Percentiles rank a stretch among this genome's conserved stretches.
Conservation (phyloP, 2,329 filamentous ascomycete genomes). For the Aspergillus ochraceus region DNA sequence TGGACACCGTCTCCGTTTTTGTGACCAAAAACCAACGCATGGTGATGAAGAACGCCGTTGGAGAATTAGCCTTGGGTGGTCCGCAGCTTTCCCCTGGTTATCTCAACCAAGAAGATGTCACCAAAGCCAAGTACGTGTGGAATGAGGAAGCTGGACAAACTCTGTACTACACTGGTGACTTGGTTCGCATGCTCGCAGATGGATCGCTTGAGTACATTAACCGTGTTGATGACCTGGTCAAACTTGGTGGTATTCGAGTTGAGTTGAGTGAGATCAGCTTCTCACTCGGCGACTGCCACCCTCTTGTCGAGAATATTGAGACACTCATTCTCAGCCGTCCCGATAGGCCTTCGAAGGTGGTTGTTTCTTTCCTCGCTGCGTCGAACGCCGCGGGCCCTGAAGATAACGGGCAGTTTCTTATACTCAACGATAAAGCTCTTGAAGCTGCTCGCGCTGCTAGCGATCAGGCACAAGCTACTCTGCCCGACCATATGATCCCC, state of each 20-base stretch:
- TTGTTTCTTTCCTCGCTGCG: conserved; percentile 38
- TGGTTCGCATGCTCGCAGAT: conserved; percentile 28
- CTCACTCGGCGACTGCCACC: conserved; percentile 31
- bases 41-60: conserved; percentile 28
- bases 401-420: conserved; percentile 8
- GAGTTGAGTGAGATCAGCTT: conserved; percentile 36
- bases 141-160: conserved; percentile 23
- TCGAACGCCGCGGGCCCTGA: conserved; percentile 12
- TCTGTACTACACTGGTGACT: conserved; percentile 37
- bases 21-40: conserved; percentile 26
- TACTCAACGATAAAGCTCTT: conserved; percentile 18
- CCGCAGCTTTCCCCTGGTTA: conserved; percentile 32
- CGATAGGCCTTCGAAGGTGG: conserved; percentile 29
- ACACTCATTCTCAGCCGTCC: conserved; percentile 31
- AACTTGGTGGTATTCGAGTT: conserved; percentile 28
- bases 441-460: conserved; percentile 24
- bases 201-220: conserved; percentile 28
- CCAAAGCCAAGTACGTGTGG: conserved; percentile 32
- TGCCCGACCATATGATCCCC: conserved; percentile 38
- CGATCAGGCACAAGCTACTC: conserved; percentile 16
- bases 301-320: conserved; percentile 33
- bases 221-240: conserved; percentile 29
- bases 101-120: conserved; percentile 30
- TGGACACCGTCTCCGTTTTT: conserved; percentile 31
- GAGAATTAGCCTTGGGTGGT: conserved; percentile 32